Conservation (phyloP, 495 filamentous ascomycete genomes). For the Trypethelium eluteriae region DNA sequence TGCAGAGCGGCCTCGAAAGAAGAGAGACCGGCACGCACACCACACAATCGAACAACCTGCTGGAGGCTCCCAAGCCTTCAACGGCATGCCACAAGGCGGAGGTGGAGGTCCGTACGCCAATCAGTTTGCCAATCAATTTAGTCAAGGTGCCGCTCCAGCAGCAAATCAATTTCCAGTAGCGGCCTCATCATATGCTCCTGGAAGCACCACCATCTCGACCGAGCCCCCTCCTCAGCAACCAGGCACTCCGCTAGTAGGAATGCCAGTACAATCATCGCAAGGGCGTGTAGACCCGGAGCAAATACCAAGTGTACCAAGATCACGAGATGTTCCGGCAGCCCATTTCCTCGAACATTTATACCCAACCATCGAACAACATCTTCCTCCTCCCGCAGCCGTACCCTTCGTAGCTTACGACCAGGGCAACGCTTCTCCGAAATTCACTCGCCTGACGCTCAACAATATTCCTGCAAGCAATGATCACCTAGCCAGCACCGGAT, state of each 20-base stretch:
- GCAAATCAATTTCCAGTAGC: conserved; percentile 16
- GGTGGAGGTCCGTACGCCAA: conserved; percentile 43
- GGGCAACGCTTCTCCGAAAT: conserved; percentile 93
- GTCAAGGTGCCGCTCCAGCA: conserved; percentile 26
- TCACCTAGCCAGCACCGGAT: conserved; percentile 63
- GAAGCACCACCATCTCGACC: conserved; percentile 31
- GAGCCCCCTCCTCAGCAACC: conserved; percentile 31
- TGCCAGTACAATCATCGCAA: conserved; percentile 46
- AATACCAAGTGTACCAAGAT: conserved; percentile 82
- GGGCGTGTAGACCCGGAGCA: conserved; percentile 83
- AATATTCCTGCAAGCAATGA: conserved; percentile 81
- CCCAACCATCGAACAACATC: conserved; percentile 85
- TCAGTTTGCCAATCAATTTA: conserved; percentile 49
- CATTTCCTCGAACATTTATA: conserved; percentile 84
- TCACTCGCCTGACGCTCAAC: conserved; percentile 82
- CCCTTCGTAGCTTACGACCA: conserved; percentile 91
- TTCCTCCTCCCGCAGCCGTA: conserved; percentile 80
- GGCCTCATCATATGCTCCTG: conserved; percentile 4
- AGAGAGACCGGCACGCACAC: conserved; percentile 90
- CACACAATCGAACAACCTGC: conserved; percentile 72
- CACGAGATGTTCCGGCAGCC: conserved; percentile 69
- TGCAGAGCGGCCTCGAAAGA: conserved; percentile 56
- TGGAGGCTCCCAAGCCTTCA: conserved; percentile 57
- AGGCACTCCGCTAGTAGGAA: conserved; percentile 28
- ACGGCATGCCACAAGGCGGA: conserved; percentile 51